These are phyloP conservation scores for Combretum micranthum DNA, from an alignment of 345 rosid genomes.

Conservation along the genomic window DNA sequence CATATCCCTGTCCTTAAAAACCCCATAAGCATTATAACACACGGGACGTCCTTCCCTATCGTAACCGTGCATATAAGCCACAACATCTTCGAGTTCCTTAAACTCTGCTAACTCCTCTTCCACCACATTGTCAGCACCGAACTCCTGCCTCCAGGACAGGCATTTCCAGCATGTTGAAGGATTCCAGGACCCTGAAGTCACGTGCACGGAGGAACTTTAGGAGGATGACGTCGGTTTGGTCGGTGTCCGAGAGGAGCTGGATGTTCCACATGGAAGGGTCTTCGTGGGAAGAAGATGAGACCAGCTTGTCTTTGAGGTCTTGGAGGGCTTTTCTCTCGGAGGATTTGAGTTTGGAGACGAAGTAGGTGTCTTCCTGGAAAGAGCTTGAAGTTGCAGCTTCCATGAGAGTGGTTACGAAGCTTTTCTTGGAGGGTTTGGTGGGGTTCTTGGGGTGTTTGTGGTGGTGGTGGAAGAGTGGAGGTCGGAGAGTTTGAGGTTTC, in stretches of 20 bases:
- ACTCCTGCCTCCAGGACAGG: constrained; percentile 75
- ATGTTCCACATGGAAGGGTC: constrained; percentile 71
- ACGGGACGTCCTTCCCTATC: constrained; percentile 89
- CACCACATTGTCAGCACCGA: constrained; percentile 55
- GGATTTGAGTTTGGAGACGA: constrained; percentile 61
- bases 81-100: constrained; percentile 79
- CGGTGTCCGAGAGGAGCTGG: constrained; percentile 50
- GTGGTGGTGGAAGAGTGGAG: constrained; percentile 16
- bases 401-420: constrained; percentile 37
- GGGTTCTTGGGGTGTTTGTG: too few species aligned
- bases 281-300: constrained; percentile 13
- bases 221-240: constrained; percentile 70
- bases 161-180: constrained; percentile 73
- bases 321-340: constrained; percentile 69
- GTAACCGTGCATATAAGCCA: constrained; percentile 84
- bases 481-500: constrained; percentile 31
- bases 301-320: constrained; percentile 63
- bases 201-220: constrained; percentile 86
- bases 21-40: constrained; percentile 90
- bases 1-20: constrained; percentile 73
- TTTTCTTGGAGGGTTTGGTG: too few species aligned
- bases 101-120: constrained; percentile 77
- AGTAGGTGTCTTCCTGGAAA: constrained; percentile 82
- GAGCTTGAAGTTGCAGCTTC: constrained; percentile 62
- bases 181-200: constrained; percentile 64